A percentile compares a stretch with the other conserved stretches of the same genome.
These are phyloP conservation scores for Exophiala oligosperma DNA, from an alignment of 2,329 filamentous ascomycete species.

Conservation along the genomic window DNA sequence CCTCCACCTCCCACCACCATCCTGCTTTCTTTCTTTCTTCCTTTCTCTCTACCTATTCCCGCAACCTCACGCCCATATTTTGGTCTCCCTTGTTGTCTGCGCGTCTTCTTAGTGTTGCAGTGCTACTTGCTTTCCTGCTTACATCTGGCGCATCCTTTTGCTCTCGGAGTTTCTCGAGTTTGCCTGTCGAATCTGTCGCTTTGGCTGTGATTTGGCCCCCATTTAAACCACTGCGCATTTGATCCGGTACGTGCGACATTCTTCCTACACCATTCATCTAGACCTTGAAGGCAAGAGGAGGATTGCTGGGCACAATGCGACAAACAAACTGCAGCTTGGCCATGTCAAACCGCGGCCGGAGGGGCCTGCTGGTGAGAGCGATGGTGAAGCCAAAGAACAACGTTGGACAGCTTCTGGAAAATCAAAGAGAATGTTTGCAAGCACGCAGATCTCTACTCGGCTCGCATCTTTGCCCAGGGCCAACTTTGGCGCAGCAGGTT, in stretches of 20 bases:
- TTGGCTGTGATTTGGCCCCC: conserved; percentile 25
- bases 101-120: conserved; percentile 29
- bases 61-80: conserved; percentile 13
- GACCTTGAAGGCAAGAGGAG: conserved; percentile 6
- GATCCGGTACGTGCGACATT: conserved; percentile 26
- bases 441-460: background rate
- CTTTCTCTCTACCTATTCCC: conserved; percentile 20
- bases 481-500: too few species aligned
- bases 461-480: background rate
- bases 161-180: conserved; percentile 27
- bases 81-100: conserved; percentile 24
- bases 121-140: conserved; percentile 28
- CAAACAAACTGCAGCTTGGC: background rate
- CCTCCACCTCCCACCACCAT: conserved; percentile 25
- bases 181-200: conserved; percentile 26
- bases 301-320: background rate
- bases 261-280: background rate
- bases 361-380: too few species aligned
- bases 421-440: too few species aligned
- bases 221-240: conserved; percentile 28
- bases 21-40: conserved; percentile 24
- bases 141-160: conserved; percentile 20
- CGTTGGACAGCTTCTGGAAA: too few species aligned
- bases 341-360: too few species aligned
- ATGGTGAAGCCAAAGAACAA: too few species aligned